These are phyloP conservation scores for Penicillium sp. DNA, from an alignment of 2,329 filamentous ascomycete genomes.

Conservation along the genomic window DNA sequence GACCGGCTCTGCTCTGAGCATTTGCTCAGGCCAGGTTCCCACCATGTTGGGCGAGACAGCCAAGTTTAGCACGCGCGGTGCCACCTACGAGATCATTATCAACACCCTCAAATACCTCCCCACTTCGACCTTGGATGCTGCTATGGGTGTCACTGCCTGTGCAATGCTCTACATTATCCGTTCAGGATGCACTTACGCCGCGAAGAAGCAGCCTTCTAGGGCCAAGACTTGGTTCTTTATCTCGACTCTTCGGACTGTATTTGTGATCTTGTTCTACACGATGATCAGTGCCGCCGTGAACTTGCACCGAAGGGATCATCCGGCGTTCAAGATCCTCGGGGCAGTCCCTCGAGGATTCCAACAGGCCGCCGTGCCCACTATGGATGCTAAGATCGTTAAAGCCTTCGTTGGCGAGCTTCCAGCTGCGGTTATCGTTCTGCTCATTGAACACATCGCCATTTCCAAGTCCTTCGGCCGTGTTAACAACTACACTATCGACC, in stretches of 20 bases:
- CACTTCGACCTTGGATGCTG: conserved; percentile 70
- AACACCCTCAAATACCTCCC: conserved; percentile 73
- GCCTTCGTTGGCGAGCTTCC: conserved; percentile 72
- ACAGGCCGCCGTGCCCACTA: conserved; percentile 68
- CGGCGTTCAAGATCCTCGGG: conserved; percentile 71
- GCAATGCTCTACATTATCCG: conserved; percentile 75
- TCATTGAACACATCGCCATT: conserved; percentile 96
- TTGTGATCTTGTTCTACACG: conserved; percentile 89
- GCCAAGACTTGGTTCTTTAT: conserved; percentile 82
- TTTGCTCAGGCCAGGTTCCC: conserved; percentile 79
- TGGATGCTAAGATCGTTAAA: conserved; percentile 65
- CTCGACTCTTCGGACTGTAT: conserved; percentile 85
- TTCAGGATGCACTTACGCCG: conserved; percentile 60
- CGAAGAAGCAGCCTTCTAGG: conserved; percentile 65
- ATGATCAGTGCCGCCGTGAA: conserved; percentile 87
- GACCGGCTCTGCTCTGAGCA: conserved; percentile 91
- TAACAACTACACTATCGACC: conserved; percentile 94
- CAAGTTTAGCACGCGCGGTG: conserved; percentile 66
- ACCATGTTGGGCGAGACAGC: conserved; percentile 72
- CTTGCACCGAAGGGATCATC: conserved; percentile 60
- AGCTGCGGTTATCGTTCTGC: conserved; percentile 83
- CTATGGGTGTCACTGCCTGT: conserved; percentile 82
- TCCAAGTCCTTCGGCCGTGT: conserved; percentile 94
- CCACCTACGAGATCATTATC: conserved; percentile 80
- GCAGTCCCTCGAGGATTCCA: conserved; percentile 82